Evolutionary conservation across 305 asterid species (phyloP), one percentile per base, ranked within the genome.

Genomic region (Plantago lanceolata): DNA sequence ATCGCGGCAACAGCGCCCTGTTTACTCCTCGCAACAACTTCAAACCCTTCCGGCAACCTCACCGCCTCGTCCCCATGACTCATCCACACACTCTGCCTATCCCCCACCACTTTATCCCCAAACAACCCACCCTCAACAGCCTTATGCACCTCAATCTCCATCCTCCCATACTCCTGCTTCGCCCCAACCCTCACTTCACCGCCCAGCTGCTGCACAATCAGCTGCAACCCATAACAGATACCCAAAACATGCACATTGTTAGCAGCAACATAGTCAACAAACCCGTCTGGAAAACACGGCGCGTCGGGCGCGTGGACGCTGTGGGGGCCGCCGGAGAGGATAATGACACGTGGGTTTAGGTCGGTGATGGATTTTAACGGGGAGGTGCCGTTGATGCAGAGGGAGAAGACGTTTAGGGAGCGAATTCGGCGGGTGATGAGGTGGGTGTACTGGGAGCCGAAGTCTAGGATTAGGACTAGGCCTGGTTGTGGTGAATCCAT

Each of bases 311-410:
- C 74, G 70, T 90, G 97, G 18, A 88, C 99, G 35, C 95, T 83
- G 87, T 93, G 95, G 5, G 95, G 97, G 6, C 97, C 95, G n/a
- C 99, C 97, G 37, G 99, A 93, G 48, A 93, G 95, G 57, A 93
- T 86, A 68, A 93, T 87, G 6, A 84, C 95, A 9, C 70, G 69
- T 3, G 99, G 97, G 66, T 73, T 68, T 5, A 78, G 75, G 31
- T 86, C 83, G 52, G 82, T 51, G 54, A 93, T 90, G 15, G 96
- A 43, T 48, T 85, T 73, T 12, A 90, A 74, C 2, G 94, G 48
- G 29, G 94, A 80, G 9, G 96, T 90, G 65, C 99, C 96, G n/a
- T 81, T 85, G 68, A 90, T 31, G 74, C 90, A 83, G 76, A 87
- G 93, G 2, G 97, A 89, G 75, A 87, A 87, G 35, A 90, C 79